These are phyloP conservation scores for Zygotorulaspora chibaensis DNA, from an alignment of 805 yeast genomes.

Conservation along the genomic window DNA sequence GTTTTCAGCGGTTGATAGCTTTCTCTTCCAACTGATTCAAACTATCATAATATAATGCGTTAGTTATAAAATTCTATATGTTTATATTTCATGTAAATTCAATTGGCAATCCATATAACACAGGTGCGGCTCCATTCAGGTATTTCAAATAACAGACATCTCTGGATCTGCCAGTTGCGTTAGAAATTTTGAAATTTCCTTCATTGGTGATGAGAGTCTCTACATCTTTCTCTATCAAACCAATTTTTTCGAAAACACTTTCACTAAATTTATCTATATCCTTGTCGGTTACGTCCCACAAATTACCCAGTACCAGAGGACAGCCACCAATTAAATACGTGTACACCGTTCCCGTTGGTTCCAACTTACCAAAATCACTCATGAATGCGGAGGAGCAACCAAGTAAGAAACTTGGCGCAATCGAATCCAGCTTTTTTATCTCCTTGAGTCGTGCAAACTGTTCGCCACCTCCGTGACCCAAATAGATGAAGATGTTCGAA, in stretches of 20 bases:
- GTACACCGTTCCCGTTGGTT: conserved; percentile 71
- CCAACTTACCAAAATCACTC: conserved; percentile 53
- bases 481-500: conserved; percentile 58
- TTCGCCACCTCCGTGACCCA: conserved; percentile 98
- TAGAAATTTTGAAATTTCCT: conserved; percentile 38
- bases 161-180: conserved; percentile 61
- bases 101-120: conserved; percentile 80
- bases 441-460: conserved; percentile 60
- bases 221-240: conserved; percentile 39
- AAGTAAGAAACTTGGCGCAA: conserved; percentile 63
- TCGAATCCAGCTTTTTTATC: conserved; percentile 40
- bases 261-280: conserved; percentile 81
- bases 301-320: conserved; percentile 75
- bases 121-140: conserved; percentile 90
- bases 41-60: neutral
- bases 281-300: conserved; percentile 97
- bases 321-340: conserved; percentile 77
- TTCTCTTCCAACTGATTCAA: conserved; percentile 2
- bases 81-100: conserved; percentile 7
- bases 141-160: conserved; percentile 62
- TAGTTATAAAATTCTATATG: neutral
- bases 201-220: conserved; percentile 18
- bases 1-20: conserved; percentile 13
- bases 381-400: conserved; percentile 90
- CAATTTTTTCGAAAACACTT: conserved; percentile 61